Percentiles rank a stretch among this genome's conserved stretches.
These are phyloP conservation scores for Acacia melanoxylon DNA, from an alignment of 306 rosid species.

Conservation along the genomic window DNA sequence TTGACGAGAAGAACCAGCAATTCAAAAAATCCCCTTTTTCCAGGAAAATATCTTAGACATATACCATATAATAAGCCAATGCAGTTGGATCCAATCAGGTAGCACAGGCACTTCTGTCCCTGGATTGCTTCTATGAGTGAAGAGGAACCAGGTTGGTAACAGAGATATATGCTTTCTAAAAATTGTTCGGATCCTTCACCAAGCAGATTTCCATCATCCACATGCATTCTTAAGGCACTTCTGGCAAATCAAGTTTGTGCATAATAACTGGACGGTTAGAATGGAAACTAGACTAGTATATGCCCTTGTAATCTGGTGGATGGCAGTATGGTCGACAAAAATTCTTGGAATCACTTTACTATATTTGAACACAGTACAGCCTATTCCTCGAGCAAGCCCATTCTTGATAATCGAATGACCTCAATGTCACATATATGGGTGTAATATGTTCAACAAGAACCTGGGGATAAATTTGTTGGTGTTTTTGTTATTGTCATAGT, in stretches of 20 bases:
- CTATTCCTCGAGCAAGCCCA: not conserved
- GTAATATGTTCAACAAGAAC: not conserved
- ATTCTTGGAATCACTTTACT: not conserved
- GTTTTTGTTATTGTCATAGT: not conserved
- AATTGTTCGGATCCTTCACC: constrained; percentile 43
- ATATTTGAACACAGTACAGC: not conserved
- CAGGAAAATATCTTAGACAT: constrained; percentile 42
- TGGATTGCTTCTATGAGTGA: constrained; percentile 65
- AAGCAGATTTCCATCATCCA: constrained; percentile 44
- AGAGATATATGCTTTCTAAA: constrained; percentile 67
- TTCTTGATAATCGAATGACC: not conserved
- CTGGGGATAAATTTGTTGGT: not conserved
- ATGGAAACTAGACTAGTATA: not conserved
- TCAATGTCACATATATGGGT: not conserved
- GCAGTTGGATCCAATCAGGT: constrained; percentile 77
- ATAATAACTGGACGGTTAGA: not conserved
- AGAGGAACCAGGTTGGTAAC: constrained; percentile 82
- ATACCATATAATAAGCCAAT: constrained; percentile 35
- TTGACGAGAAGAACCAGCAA: not conserved
- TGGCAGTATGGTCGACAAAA: not conserved
- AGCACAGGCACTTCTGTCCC: constrained; percentile 72
- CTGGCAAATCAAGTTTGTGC: constrained; percentile 1
- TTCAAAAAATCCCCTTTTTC: constrained; percentile 17
- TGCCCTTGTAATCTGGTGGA: not conserved
- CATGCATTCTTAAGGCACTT: constrained; percentile 64